Evolutionary conservation across 345 rosid species (phyloP).

Genomic region (Turritis glabra): DNA sequence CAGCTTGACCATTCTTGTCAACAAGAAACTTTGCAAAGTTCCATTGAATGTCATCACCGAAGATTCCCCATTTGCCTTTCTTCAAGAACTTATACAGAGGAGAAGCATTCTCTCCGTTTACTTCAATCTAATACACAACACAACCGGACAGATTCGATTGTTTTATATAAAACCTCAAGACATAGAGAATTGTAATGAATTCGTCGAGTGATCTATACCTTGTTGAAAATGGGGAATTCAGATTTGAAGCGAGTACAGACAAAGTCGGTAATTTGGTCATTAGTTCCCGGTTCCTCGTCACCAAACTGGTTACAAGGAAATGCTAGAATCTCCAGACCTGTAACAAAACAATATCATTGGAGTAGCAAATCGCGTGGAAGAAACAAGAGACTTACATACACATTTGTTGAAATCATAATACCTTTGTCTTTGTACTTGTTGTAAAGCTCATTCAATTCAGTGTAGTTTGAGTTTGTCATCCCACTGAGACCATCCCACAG

Average conservation of each 20-base stretch:
- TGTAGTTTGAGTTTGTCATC: conserved; percentile 84
- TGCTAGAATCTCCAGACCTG: conserved; percentile 83
- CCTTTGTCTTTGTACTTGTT: conserved; percentile 83
- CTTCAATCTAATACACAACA: conserved; percentile 60
- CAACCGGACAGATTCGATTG: not conserved
- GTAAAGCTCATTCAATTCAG: conserved; percentile 69
- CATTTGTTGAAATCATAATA: conserved; percentile 12
- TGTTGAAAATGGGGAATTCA: conserved; percentile 78
- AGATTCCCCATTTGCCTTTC: conserved; percentile 82
- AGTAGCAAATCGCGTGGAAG: not conserved
- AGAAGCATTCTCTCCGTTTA: conserved; percentile 71
- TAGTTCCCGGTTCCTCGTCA: conserved; percentile 84
- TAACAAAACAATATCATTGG: not conserved
- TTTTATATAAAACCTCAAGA: not conserved
- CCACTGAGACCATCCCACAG: conserved; percentile 54
- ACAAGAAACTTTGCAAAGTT: conserved; percentile 93
- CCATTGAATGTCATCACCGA: conserved; percentile 87
- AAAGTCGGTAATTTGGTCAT: conserved; percentile 58
- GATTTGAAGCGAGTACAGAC: conserved; percentile 83
- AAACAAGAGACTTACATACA: not conserved
- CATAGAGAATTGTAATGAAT: not conserved
- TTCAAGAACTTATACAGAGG: conserved; percentile 79
- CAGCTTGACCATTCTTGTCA: conserved; percentile 70
- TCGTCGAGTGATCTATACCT: conserved; percentile 46
- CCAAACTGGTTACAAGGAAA: conserved; percentile 95